Percentiles rank a stretch among this genome's conserved stretches.
phyloP scores from a whole-genome alignment of 2,329 filamentous ascomycete genomes.

The Fusarium multiceps region DNA sequence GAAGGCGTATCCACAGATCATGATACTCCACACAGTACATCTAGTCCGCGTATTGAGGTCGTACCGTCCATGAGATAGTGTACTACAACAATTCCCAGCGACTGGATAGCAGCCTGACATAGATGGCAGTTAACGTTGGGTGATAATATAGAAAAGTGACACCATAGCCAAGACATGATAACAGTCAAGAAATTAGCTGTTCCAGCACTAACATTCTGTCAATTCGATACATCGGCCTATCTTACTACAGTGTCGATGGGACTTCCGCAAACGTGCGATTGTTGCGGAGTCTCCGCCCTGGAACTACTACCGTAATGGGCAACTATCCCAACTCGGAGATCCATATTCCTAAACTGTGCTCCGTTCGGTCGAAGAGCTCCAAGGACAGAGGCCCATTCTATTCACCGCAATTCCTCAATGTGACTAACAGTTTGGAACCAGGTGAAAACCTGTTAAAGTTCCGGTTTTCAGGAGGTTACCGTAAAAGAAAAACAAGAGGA shows the following conservation, averaged over 20 bases:
- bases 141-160: too few species aligned
- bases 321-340: neutral
- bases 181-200: too few species aligned
- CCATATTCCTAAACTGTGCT: neutral
- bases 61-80: neutral
- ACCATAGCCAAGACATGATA: too few species aligned
- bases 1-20: neutral
- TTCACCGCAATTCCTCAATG: neutral
- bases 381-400: neutral
- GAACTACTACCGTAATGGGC: neutral
- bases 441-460: neutral
- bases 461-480: neutral
- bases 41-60: too few species aligned
- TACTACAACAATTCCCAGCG: too few species aligned
- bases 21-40: constrained; percentile 1
- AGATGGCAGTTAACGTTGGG: too few species aligned
- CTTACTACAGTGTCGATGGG: neutral
- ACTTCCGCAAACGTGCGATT: neutral
- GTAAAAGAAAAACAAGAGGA: too few species aligned
- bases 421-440: neutral
- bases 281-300: neutral
- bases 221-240: too few species aligned
- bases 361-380: neutral
- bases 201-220: too few species aligned
- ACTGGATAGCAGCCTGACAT: too few species aligned